Percentiles rank a stretch among this genome's conserved stretches.
phyloP scores from a whole-genome alignment of 2,329 filamentous ascomycete species.

The Pseudogymnoascus sp. region DNA sequence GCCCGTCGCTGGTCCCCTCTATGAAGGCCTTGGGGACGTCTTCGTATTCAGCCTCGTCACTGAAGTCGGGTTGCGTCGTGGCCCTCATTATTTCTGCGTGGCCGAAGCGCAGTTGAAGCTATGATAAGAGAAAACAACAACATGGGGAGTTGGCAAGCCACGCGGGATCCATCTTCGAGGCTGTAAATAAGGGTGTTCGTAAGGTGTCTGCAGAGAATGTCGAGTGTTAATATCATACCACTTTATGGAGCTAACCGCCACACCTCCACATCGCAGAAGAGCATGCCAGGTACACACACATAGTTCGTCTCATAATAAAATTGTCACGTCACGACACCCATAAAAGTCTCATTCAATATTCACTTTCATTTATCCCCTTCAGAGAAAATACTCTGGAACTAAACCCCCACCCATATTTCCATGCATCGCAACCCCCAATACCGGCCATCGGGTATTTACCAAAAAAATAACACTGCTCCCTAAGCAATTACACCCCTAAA shows the following conservation, averaged over 20 bases:
- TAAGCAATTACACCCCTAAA: not conserved
- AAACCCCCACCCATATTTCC: constrained; percentile 7
- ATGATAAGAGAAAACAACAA: not conserved
- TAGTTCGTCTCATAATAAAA: not conserved
- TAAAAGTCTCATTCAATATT: not conserved
- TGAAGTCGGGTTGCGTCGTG: not conserved
- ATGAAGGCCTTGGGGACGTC: not conserved
- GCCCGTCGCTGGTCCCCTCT: not conserved
- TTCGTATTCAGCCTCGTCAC: not conserved
- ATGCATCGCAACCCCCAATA: constrained; percentile 4
- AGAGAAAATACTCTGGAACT: constrained; percentile 6
- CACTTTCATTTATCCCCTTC: constrained; percentile 1
- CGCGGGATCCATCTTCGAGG: not conserved
- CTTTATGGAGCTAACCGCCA: not conserved
- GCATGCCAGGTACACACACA: not conserved
- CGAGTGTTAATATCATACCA: not conserved
- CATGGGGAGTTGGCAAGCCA: not conserved
- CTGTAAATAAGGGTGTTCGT: not conserved
- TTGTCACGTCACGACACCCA: not conserved
- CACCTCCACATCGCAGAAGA: not conserved
- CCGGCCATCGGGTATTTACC: constrained; percentile 7
- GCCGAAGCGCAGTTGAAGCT: not conserved
- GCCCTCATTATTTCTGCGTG: not conserved
- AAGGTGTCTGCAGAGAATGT: not conserved
- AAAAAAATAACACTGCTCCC: not conserved